A percentile compares a stretch with the other conserved stretches of the same genome.
phyloP scores from a whole-genome alignment of 148 eudicot genomes.

The Hydrangea macrophylla region DNA sequence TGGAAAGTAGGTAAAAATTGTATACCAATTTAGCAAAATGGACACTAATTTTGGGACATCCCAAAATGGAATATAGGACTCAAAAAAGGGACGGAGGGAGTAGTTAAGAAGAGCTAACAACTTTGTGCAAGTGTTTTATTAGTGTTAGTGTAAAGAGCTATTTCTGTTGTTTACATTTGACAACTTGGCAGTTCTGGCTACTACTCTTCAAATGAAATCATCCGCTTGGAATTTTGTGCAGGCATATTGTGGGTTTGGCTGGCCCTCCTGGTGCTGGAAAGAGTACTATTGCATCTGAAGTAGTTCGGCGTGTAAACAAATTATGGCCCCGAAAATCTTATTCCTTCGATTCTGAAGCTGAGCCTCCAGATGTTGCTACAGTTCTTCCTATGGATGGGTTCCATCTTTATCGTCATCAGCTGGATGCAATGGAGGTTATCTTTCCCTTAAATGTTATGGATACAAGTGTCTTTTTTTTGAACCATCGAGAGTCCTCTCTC shows the following conservation, averaged over 20 bases:
- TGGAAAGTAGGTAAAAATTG: too few relatives aligned
- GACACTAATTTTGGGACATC: too few relatives aligned
- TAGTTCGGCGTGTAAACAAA: constrained; percentile 69
- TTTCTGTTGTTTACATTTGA: background rate
- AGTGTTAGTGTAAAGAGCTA: background rate
- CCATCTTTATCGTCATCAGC: constrained; percentile 91
- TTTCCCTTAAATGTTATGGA: too few relatives aligned
- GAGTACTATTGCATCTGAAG: constrained; percentile 85
- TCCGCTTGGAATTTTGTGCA: constrained; percentile 29
- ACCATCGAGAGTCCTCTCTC: too few relatives aligned
- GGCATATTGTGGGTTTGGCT: constrained; percentile 88
- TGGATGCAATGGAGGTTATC: constrained; percentile 90
- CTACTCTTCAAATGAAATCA: constrained; percentile 2
- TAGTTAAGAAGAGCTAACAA: background rate
- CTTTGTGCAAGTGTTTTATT: background rate
- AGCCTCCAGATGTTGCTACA: constrained; percentile 65
- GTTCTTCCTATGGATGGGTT: constrained; percentile 99
- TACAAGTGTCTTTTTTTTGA: too few relatives aligned
- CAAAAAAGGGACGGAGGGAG: too few relatives aligned
- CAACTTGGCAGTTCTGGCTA: background rate
- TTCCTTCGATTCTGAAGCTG: constrained; percentile 56
- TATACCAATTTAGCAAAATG: too few relatives aligned
- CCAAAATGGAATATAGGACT: too few relatives aligned
- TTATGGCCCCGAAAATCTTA: constrained; percentile 71
- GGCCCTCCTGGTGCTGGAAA: constrained; percentile 99